These are phyloP conservation scores for Ascochyta fabae DNA, from an alignment of 2,329 filamentous ascomycete species.

Conservation along the genomic window DNA sequence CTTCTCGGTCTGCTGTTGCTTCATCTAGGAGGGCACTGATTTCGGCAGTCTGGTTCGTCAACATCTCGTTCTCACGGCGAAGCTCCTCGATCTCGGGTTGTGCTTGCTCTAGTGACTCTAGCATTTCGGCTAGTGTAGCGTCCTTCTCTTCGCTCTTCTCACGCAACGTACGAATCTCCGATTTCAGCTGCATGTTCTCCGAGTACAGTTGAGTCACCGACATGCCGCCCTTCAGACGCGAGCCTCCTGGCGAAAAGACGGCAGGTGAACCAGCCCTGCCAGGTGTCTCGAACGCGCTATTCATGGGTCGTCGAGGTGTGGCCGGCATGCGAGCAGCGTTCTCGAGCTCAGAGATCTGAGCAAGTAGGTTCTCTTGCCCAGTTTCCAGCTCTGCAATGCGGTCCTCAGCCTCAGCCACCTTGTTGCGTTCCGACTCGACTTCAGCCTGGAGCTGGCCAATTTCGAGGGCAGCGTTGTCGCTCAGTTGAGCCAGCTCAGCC, in stretches of 20 bases:
- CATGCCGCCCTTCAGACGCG: slow-evolving; percentile 60
- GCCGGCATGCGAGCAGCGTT: slow-evolving; percentile 49
- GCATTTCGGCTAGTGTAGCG: slow-evolving; percentile 82
- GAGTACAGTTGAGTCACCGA: slow-evolving; percentile 69
- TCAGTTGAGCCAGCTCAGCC: slow-evolving; percentile 65
- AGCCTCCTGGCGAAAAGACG: slow-evolving; percentile 61
- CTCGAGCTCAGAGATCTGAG: slow-evolving; percentile 56
- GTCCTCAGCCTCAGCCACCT: slow-evolving; percentile 67
- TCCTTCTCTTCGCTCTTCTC: slow-evolving; percentile 76
- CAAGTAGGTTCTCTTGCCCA: slow-evolving; percentile 66
- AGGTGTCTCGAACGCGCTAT: slow-evolving; percentile 59
- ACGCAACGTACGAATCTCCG: slow-evolving; percentile 75
- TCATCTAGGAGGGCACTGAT: slow-evolving; percentile 80
- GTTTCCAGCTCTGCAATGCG: slow-evolving; percentile 70
- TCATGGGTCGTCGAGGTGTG: slow-evolving; percentile 61
- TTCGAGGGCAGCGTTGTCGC: slow-evolving; percentile 69
- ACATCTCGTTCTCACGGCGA: slow-evolving; percentile 77
- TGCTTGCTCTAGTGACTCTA: slow-evolving; percentile 82
- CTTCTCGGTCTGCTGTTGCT: slow-evolving; percentile 79
- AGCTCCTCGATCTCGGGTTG: slow-evolving; percentile 88
- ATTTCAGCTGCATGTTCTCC: slow-evolving; percentile 69
- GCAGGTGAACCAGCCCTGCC: slow-evolving; percentile 58
- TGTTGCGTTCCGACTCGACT: slow-evolving; percentile 60
- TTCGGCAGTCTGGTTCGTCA: slow-evolving; percentile 81
- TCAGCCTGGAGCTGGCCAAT: slow-evolving; percentile 58